These are phyloP conservation scores for Ailanthus altissimus DNA, from an alignment of 345 rosid species.

Conservation along the genomic window DNA sequence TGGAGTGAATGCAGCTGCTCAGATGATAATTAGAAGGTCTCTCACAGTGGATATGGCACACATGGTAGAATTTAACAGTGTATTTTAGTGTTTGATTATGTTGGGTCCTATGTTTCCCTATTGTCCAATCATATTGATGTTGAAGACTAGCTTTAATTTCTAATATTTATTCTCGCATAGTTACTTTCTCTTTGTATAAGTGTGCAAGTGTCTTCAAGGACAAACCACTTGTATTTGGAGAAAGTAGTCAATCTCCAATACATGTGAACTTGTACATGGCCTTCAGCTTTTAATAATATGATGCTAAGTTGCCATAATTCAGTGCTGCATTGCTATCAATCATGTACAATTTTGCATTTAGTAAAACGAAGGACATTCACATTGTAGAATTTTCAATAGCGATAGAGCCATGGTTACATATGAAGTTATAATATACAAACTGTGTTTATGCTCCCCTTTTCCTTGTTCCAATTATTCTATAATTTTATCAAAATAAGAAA, in stretches of 20 bases:
- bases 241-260: too few species aligned
- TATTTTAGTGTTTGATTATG: not conserved
- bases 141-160: not conserved
- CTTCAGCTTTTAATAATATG: too few species aligned
- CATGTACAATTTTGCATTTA: too few species aligned
- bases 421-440: not conserved
- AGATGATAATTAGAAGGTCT: not conserved
- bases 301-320: too few species aligned
- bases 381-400: not conserved
- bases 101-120: not conserved
- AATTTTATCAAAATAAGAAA: not conserved
- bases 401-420: not conserved
- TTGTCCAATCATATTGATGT: not conserved
- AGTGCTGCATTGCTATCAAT: too few species aligned
- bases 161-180: not conserved
- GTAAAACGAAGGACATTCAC: too few species aligned
- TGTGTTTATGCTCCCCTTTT: constrained; percentile 9
- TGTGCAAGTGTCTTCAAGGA: not conserved
- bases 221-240: not conserved
- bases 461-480: too few species aligned
- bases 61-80: not conserved
- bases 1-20: not conserved
- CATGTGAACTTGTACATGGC: too few species aligned
- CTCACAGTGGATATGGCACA: not conserved
- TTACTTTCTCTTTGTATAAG: not conserved